phyloP scores from a whole-genome alignment of 2,329 filamentous ascomycete genomes.

The Penicillium vulpinum region DNA sequence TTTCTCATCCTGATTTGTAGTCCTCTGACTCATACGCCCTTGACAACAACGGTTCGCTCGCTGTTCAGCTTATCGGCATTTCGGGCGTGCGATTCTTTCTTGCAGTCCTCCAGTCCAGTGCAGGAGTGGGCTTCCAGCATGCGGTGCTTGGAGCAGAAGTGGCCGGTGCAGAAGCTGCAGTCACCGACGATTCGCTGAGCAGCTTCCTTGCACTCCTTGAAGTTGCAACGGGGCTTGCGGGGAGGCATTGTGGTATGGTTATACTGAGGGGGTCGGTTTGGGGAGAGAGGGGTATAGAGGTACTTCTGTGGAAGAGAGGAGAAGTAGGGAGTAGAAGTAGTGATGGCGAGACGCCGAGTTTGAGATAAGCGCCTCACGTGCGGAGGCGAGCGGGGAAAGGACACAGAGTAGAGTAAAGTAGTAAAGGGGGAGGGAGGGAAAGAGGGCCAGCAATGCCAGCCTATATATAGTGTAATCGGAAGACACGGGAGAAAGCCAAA shows the following conservation, averaged over 20 bases:
- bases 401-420: conserved; percentile 2
- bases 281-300: neutral
- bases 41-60: conserved; percentile 91
- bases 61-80: conserved; percentile 90
- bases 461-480: conserved; percentile 26
- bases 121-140: conserved; percentile 94
- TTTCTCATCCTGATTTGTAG: neutral
- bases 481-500: conserved; percentile 24
- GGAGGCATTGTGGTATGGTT: conserved; percentile 42
- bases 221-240: conserved; percentile 72
- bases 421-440: conserved; percentile 6
- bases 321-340: neutral
- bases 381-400: conserved; percentile 6
- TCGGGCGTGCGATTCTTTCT: conserved; percentile 92
- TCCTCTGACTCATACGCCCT: conserved; percentile 65
- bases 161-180: conserved; percentile 90
- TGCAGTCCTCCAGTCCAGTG: conserved; percentile 90
- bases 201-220: conserved; percentile 82
- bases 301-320: neutral
- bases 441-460: neutral
- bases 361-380: conserved; percentile 25
- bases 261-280: neutral
- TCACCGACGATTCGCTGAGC: conserved; percentile 94
- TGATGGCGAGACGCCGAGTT: neutral
- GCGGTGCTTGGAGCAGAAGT: conserved; percentile 93